phyloP scores from a whole-genome alignment of 345 rosid genomes.

The Cardamine resedifolia region DNA sequence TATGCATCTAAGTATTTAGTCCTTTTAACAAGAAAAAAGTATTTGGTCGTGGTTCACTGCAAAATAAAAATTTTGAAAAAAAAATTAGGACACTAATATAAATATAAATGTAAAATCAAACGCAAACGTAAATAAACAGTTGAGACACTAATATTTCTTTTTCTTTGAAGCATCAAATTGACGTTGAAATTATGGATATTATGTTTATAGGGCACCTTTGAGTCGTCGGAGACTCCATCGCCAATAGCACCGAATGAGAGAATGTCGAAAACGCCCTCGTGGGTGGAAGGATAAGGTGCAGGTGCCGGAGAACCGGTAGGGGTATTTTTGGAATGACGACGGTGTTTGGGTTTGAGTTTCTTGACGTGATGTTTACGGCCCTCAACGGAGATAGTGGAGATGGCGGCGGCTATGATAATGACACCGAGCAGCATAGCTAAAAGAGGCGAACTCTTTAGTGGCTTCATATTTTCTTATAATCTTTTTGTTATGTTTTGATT shows the following conservation, averaged over 20 bases:
- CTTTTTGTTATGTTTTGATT: slow-evolving; percentile 17
- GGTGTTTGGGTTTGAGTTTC: slow-evolving; percentile 34
- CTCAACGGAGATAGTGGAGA: slow-evolving; percentile 39
- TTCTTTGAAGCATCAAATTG: background rate
- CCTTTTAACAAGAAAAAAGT: too few relatives aligned
- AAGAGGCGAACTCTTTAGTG: slow-evolving; percentile 24
- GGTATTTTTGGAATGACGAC: slow-evolving; percentile 24
- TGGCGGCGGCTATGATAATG: slow-evolving; percentile 27
- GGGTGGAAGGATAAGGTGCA: slow-evolving; percentile 11
- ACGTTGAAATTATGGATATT: background rate
- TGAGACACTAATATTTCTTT: background rate
- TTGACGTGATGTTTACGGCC: slow-evolving; percentile 35
- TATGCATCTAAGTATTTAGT: too few relatives aligned
- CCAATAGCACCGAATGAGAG: slow-evolving; percentile 38
- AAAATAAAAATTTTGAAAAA: too few relatives aligned
- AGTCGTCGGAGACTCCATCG: slow-evolving; percentile 40
- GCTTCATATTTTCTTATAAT: slow-evolving; percentile 21
- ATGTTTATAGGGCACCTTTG: slow-evolving; percentile 23
- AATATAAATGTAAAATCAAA: background rate
- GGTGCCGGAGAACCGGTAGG: slow-evolving; percentile 30
- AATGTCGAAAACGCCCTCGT: slow-evolving; percentile 30
- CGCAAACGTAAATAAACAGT: background rate
- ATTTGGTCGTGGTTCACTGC: too few relatives aligned
- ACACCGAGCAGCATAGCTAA: slow-evolving; percentile 27
- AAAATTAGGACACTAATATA: too few relatives aligned